Base-by-base conservation (phyloP, 495 filamentous ascomycete species). In the Penicillium cinerascens region DNA sequence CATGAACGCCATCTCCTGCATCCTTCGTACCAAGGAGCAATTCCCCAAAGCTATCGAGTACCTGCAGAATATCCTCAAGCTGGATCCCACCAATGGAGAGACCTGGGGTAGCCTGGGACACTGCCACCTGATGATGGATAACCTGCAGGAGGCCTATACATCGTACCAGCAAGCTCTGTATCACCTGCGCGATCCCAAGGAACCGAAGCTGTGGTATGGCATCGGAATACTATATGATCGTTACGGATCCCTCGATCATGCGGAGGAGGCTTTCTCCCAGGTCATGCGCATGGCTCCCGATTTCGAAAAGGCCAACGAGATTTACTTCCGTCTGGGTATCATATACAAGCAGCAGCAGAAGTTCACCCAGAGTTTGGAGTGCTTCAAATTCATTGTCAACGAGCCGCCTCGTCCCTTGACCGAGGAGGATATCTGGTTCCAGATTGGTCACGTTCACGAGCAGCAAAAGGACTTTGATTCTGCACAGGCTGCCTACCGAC, bases 281-380 rank as follows among this genome's bases (percentile, higher is more conserved):
- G 93, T 99, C 48, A 97, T 99, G 93, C 84, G 88, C 54, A 99
- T 99, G 92, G 86, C 93, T 47, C 93, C 93, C 2, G 86, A 92
- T 61, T 99, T 97, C 54, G 93, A 99, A 65, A 99, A 99, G 78
- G 91, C 93, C 43, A 97, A 97, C 62, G 93, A 99, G 64, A 97
- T 99, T 48, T 99, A 97, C 72, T 99, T 99, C 74, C 85, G 93
- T 15, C 80, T 99, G 36, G 93, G 93, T 21, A 99, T 99, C 74
- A 97, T 99, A 42, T 97, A 97, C 77, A 99, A 99, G 68, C 91
- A 97, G 53, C 95, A 97, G 64, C 87, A 92, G 51, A 97, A 97
- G 70, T 99, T 93, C 63, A 80, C 78, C 37, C 84, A 92, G 60
- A 96, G 91, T 71, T 76, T 97, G 46, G 93, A 97, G 90, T 99